Evolutionary conservation across 768 basidiomycete species (phyloP), one percentile per base, ranked within the genome.

Genomic region (Russula griseocarnosa): DNA sequence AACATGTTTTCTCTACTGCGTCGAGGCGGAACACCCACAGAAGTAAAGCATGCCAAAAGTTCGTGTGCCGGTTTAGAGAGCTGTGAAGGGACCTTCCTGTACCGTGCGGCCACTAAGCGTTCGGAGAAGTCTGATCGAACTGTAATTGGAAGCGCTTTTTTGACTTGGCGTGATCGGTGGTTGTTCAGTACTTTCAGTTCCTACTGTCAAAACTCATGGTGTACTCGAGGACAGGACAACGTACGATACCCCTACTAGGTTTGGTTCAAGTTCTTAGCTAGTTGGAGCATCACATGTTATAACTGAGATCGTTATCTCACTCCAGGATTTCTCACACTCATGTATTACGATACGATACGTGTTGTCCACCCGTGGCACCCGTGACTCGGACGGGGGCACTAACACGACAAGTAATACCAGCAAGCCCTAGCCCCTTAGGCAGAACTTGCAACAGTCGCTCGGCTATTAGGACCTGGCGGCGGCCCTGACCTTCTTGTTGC

Each of bases 161-260:
- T 59, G 63, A 65, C 58, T 65, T 65, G 9, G 46, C 58, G 54
- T 46, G 63, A 60, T 65, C 63, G 63, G 63, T 65, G 63, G 38
- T 65, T 60, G 22, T 22, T 47, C 46, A 24, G 46, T 60, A 38
- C 63, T 9, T n/a, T 46, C 44, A 26, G 47, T 60, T 50, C 63
- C 63, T 65, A 54, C 53, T 65, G 58, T 60, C 63, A 60, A 65
- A 59, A 55, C 63, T 65, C 63, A 58, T 60, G 63, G 63, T 65
- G 30, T 50, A 56, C 58, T 60, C 59, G 63, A 60, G 63, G 58
- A 55, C 38, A 47, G 5, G 10, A 5, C 46, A n/a, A 47, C 11
- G 46, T 47, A 44, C 44, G 44, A 44, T 53, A 32, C 6, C 38
- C 38, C 1, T 40, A 16, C 38, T 50, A 34, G 36, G 49, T 38